phyloP scores from a whole-genome alignment of 352 stramenopile species.

The Phytopythium cucurbitacearum region DNA sequence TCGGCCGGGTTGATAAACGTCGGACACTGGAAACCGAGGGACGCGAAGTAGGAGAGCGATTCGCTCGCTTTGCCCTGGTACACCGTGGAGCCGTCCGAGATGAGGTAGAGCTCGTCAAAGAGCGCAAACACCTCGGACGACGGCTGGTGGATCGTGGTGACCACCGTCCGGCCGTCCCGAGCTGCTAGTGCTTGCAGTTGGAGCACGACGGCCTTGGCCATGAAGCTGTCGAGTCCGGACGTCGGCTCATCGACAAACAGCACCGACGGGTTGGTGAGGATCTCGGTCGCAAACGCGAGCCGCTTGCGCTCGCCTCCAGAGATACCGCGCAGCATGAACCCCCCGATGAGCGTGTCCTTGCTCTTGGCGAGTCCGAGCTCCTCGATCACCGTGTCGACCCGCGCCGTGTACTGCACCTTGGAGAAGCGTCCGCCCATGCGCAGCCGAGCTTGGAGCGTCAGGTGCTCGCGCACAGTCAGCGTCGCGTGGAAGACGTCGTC shows the following conservation, averaged over 20 bases:
- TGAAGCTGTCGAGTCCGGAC: constrained; percentile 42
- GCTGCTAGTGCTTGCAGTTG: constrained; percentile 51
- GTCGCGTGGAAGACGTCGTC: constrained; percentile 88
- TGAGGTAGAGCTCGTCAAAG: constrained; percentile 37
- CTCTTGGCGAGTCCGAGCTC: constrained; percentile 37
- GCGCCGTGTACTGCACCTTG: constrained; percentile 10
- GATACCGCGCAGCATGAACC: constrained; percentile 44
- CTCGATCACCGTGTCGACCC: constrained; percentile 37
- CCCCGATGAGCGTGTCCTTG: constrained; percentile 45
- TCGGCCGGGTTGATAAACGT: constrained; percentile 41
- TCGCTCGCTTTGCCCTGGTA: constrained; percentile 29
- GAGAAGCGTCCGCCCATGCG: constrained; percentile 35
- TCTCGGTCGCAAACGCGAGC: constrained; percentile 71
- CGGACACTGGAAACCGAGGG: constrained; percentile 25
- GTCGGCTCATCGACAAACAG: constrained; percentile 84
- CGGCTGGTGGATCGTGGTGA: constrained; percentile 86
- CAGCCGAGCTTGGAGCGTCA: constrained; percentile 79
- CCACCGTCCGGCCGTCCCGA: constrained; percentile 67
- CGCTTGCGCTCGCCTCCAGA: constrained; percentile 77
- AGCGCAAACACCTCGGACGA: constrained; percentile 46
- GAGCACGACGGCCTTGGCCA: constrained; percentile 36
- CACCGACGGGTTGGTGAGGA: constrained; percentile 64
- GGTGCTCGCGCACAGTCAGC: constrained; percentile 82
- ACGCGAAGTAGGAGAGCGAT: constrained; percentile 26
- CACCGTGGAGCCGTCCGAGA: constrained; percentile 26